Base-by-base conservation (phyloP, 306 rosid genomes). In the Alnus rubra region DNA sequence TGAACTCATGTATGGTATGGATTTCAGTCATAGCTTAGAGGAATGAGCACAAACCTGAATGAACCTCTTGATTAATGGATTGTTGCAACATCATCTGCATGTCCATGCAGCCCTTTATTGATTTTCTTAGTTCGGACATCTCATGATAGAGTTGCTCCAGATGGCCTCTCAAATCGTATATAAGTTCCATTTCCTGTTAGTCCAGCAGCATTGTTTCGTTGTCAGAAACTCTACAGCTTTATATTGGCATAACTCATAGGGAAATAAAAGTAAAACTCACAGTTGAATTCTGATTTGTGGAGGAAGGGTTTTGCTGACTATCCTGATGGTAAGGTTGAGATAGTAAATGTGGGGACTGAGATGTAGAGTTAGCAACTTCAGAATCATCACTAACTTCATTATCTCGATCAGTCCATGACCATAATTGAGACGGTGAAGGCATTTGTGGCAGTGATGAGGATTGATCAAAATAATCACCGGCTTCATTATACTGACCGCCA, bases 71-170 rank as follows among this genome's bases (percentile, higher is more conserved):
- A 53, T 81, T 81, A 67, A 78, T 85, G 53, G 93, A 89, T 77
- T 86, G 85, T 71, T 88, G 91, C 44, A 84, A 48, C n/a, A 73
- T 82, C 84, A 90, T 85, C 53, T 95, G 97, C 97, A 91, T 88
- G 71, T 90, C 94, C 79, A 96, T 73, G 83, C 97, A 91, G 68
- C 91, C 74, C 83, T 83, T 90, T 52, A 93, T 78, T 64, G 91
- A 77, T 82, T 89, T 93, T 81, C 94, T 88, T 9, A 96, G 88
- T 82, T 88, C 97, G 11, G 94, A 79, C 88, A 96, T 91, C 84
- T 96, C 99, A 5, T 64, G 86, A 79, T 87, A 62, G 64, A 96
- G 82, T 74, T 91, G 91, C 82, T 85, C 88, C 97, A 95, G 93
- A 6, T 90, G 90, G 39, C 94, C 86, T 91, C 89, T 90, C 82